Evolutionary conservation across 2,329 filamentous ascomycete genomes (phyloP).

Genomic region (Exophiala mesophila): DNA sequence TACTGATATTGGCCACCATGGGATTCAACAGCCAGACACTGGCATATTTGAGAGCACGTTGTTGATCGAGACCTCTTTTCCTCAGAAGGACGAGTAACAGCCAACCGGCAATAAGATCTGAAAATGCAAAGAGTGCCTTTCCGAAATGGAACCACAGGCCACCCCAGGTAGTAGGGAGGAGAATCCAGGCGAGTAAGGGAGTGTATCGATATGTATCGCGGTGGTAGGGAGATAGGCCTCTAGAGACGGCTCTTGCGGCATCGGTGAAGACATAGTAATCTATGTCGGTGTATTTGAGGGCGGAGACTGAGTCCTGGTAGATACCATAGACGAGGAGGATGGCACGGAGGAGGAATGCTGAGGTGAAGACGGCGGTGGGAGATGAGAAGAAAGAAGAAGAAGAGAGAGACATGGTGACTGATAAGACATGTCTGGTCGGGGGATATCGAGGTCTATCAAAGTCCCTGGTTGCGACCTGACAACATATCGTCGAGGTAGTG

Average conservation of each 20-base stretch:
- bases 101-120: constrained; percentile 81
- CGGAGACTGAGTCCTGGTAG: constrained; percentile 86
- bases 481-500: no score
- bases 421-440: neutral
- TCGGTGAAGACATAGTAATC: constrained; percentile 99
- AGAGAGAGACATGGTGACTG: constrained; percentile 11
- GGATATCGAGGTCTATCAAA: constrained; percentile 7
- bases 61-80: constrained; percentile 43
- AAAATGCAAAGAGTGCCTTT: constrained; percentile 77
- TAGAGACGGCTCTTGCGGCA: constrained; percentile 70
- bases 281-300: constrained; percentile 97
- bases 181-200: constrained; percentile 83
- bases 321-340: constrained; percentile 79
- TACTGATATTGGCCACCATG: constrained; percentile 97
- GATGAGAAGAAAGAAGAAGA: constrained; percentile 31
- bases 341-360: constrained; percentile 58
- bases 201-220: constrained; percentile 97
- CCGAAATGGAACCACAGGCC: constrained; percentile 71
- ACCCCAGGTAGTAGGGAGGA: constrained; percentile 69
- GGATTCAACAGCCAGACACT: constrained; percentile 93
- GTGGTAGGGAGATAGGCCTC: constrained; percentile 70
- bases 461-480: neutral
- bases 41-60: constrained; percentile 67
- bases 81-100: constrained; percentile 59
- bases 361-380: constrained; percentile 32